These are phyloP conservation scores for Thalassiosira delicatula DNA, from an alignment of 352 stramenopile genomes.

Conservation along the genomic window DNA sequence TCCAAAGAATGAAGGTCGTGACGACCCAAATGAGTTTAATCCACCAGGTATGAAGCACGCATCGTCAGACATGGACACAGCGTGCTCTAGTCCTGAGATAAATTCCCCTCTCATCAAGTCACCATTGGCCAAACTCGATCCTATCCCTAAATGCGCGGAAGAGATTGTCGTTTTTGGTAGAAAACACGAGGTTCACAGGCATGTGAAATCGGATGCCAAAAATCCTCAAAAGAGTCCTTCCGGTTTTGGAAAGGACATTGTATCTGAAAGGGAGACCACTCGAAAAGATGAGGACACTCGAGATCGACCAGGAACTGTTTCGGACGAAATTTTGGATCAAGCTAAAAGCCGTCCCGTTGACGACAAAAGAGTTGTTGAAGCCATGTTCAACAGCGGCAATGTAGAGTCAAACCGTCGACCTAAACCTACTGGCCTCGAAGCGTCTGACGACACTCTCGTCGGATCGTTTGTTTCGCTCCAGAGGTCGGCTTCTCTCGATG, in stretches of 20 bases:
- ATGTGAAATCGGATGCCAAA: conserved; percentile 4
- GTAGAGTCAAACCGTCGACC: background rate
- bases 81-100: conserved; percentile 50
- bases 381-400: conserved; percentile 58
- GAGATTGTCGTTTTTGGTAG: background rate
- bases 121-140: conserved; percentile 29
- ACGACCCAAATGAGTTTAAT: background rate
- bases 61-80: conserved; percentile 52
- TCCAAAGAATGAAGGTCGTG: background rate
- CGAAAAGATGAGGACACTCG: background rate
- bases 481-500: conserved; percentile 52
- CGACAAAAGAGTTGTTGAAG: conserved; percentile 48
- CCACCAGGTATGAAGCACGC: background rate
- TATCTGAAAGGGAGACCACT: background rate
- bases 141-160: conserved; percentile 7
- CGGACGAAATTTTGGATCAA: conserved; percentile 38
- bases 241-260: too few species aligned
- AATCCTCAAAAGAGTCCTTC: too few species aligned
- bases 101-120: conserved; percentile 39
- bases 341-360: conserved; percentile 22
- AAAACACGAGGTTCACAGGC: background rate
- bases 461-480: conserved; percentile 53
- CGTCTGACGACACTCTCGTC: conserved; percentile 25
- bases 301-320: conserved; percentile 15
- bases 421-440: conserved; percentile 7